Evolutionary conservation across 1,284 basidiomycete genomes (phyloP).

Genomic region (Puccinia polysora): DNA sequence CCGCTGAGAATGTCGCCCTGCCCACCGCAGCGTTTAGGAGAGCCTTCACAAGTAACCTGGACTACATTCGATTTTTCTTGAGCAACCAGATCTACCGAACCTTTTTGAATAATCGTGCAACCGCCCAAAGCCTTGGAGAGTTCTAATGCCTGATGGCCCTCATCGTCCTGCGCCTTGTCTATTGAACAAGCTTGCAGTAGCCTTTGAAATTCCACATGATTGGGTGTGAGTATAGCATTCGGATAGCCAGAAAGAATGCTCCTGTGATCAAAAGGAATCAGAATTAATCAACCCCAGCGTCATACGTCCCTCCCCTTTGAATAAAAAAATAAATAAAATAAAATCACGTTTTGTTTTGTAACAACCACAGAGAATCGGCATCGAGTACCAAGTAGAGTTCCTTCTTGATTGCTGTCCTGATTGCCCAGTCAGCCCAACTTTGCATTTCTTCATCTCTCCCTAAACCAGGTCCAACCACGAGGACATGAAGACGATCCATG

Average conservation of each 20-base stretch:
- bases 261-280: neutral
- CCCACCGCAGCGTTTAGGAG: conserved; percentile 77
- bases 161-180: conserved; percentile 55
- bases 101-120: conserved; percentile 89
- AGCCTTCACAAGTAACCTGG: conserved; percentile 71
- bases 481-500: conserved; percentile 77
- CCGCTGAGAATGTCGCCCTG: conserved; percentile 93
- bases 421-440: conserved; percentile 16
- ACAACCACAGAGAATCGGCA: conserved; percentile 41
- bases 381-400: conserved; percentile 9
- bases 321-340: neutral
- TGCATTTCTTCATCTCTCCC: conserved; percentile 41
- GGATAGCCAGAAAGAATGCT: conserved; percentile 13
- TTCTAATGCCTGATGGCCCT: conserved; percentile 59
- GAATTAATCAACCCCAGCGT: neutral
- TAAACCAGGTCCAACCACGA: conserved; percentile 81
- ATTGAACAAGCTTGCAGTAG: conserved; percentile 69
- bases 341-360: conserved; percentile 27
- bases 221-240: conserved; percentile 77
- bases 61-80: conserved; percentile 48
- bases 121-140: conserved; percentile 73
- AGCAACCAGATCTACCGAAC: conserved; percentile 56
- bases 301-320: neutral
- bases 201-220: conserved; percentile 86
- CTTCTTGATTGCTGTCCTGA: neutral